phyloP scores from a whole-genome alignment of 495 filamentous ascomycete species.

The Elaphomyces granulatus region DNA sequence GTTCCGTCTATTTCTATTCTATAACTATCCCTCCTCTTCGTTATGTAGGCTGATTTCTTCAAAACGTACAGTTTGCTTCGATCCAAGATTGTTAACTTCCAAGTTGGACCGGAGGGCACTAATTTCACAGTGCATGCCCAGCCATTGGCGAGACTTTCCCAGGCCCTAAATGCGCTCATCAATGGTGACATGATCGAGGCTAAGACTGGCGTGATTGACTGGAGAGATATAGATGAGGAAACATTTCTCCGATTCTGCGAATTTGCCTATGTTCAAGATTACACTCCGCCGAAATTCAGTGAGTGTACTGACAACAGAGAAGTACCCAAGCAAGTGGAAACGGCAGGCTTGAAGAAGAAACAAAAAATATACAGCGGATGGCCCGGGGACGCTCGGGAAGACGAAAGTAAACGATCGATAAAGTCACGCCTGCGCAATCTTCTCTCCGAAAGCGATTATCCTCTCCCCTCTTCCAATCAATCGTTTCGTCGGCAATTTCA shows the following conservation, averaged over 20 bases:
- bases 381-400: too few species aligned
- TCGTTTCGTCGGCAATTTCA: too few species aligned
- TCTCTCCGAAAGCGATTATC: too few species aligned
- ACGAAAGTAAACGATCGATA: too few species aligned
- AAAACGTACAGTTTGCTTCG: too few species aligned
- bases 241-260: constrained; percentile 18
- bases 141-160: constrained; percentile 11
- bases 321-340: neutral
- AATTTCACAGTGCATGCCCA: constrained; percentile 13
- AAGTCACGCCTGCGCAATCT: too few species aligned
- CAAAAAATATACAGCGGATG: neutral
- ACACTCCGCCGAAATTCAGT: constrained; percentile 8
- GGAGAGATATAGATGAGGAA: constrained; percentile 14
- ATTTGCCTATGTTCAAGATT: constrained; percentile 15
- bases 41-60: too few species aligned
- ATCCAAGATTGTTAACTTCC: too few species aligned
- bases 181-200: constrained; percentile 14
- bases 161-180: constrained; percentile 7
- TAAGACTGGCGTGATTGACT: constrained; percentile 9
- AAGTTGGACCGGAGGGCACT: constrained; percentile 9
- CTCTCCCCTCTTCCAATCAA: too few species aligned
- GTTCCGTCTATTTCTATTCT: too few species aligned
- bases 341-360: constrained; percentile 1
- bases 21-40: too few species aligned
- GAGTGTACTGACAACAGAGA: neutral